These are phyloP conservation scores for Pseudoscleropodium purum DNA, from an alignment of 225 moss, liverwort and hornwort genomes.

Conservation along the genomic window DNA sequence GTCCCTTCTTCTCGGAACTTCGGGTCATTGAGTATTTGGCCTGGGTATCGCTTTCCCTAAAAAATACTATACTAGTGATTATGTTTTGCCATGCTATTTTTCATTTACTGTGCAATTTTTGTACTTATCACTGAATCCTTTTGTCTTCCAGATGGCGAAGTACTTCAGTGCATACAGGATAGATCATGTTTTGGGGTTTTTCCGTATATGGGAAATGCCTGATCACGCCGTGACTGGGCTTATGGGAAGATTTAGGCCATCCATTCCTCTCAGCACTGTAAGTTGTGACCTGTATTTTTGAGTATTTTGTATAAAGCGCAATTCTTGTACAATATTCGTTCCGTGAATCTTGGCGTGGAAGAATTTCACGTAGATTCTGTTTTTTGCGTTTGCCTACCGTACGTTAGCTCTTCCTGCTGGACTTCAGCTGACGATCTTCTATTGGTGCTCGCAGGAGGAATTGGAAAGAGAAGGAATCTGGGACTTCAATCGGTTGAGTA, in stretches of 20 bases:
- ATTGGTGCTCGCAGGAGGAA: constrained; percentile 48
- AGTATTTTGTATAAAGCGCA: neutral
- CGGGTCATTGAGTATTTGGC: neutral
- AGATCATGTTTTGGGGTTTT: constrained; percentile 87
- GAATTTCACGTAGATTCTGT: neutral
- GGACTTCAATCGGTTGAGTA: constrained; percentile 77
- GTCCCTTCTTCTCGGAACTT: neutral
- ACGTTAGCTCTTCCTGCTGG: neutral
- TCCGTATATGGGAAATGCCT: constrained; percentile 96
- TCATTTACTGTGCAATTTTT: neutral
- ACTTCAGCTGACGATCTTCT: neutral
- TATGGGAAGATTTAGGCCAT: constrained; percentile 87
- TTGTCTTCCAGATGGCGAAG: constrained; percentile 60
- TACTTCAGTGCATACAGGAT: constrained; percentile 94
- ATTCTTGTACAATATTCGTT: neutral
- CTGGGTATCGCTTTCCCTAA: neutral
- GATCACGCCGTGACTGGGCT: constrained; percentile 78
- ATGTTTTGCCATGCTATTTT: neutral
- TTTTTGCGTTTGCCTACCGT: neutral
- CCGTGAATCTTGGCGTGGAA: neutral
- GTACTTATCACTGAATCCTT: neutral
- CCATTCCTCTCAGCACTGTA: constrained; percentile 76
- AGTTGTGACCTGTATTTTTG: neutral
- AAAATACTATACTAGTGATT: neutral
- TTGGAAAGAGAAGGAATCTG: constrained; percentile 73